Conservation (phyloP, 208 protist genomes). For the Entamoeba invadens region DNA sequence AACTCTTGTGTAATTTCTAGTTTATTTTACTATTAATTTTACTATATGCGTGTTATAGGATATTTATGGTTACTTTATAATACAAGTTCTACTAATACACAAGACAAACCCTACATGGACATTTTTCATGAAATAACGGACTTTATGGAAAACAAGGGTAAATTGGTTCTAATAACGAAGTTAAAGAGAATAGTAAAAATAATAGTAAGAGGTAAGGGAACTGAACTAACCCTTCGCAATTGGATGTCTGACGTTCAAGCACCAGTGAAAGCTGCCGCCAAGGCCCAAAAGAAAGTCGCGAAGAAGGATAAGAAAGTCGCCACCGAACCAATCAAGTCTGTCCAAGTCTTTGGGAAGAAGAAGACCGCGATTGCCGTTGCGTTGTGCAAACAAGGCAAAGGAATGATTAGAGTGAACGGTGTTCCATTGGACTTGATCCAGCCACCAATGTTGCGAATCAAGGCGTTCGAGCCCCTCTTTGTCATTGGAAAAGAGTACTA, state of each 20-base stretch:
- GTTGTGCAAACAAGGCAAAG: conserved; percentile 76
- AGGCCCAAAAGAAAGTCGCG: background rate
- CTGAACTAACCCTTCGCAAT: background rate
- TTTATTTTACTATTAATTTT: too few species aligned
- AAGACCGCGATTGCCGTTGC: conserved; percentile 96
- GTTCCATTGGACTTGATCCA: conserved; percentile 80
- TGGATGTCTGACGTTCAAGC: background rate
- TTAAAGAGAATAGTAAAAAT: too few species aligned
- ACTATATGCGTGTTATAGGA: too few species aligned
- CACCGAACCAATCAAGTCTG: background rate
- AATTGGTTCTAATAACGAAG: too few species aligned
- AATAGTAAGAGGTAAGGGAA: too few species aligned
- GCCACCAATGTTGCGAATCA: conserved; percentile 81
- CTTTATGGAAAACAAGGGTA: too few species aligned
- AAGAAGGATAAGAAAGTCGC: too few species aligned
- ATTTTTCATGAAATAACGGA: too few species aligned
- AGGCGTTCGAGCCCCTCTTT: conserved; percentile 82
- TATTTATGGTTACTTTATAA: too few species aligned
- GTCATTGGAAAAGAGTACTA: conserved; percentile 77
- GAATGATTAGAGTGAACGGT: conserved; percentile 93
- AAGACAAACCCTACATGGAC: too few species aligned
- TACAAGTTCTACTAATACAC: too few species aligned
- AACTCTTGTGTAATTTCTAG: too few species aligned
- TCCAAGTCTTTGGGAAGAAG: conserved; percentile 8
- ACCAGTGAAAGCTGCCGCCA: background rate